Conservation (phyloP, 1,284 basidiomycete genomes). For the Grifola frondosa region DNA sequence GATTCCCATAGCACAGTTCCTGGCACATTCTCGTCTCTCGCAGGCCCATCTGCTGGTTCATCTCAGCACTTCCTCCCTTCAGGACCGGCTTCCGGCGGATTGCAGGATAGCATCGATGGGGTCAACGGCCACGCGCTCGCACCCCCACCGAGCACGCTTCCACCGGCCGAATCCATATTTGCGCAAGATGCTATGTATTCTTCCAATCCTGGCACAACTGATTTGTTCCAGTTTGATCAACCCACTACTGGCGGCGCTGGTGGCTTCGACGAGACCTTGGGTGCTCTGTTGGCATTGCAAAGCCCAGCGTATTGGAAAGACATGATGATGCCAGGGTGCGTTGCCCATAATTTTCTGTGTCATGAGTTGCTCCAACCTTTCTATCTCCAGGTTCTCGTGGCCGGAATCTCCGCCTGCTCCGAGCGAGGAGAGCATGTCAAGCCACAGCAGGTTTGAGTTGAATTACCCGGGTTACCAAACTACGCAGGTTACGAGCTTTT, state of each 20-base stretch:
- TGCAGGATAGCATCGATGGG: constrained; percentile 12
- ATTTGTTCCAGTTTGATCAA: constrained; percentile 26
- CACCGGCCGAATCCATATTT: constrained; percentile 11
- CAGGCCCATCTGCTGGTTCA: not conserved
- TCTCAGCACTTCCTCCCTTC: not conserved
- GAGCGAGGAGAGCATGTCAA: too few relatives aligned
- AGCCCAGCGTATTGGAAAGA: constrained; percentile 72
- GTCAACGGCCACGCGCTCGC: constrained; percentile 18
- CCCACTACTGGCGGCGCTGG: too few relatives aligned
- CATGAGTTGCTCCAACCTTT: not conserved
- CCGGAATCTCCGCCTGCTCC: constrained; percentile 23
- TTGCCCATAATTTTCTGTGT: not conserved
- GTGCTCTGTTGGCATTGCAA: constrained; percentile 70
- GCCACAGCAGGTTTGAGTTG: too few relatives aligned
- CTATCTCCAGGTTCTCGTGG: constrained; percentile 19
- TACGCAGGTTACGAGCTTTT: too few relatives aligned
- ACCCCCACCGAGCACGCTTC: constrained; percentile 16
- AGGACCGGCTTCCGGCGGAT: constrained; percentile 6
- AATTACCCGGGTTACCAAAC: too few relatives aligned
- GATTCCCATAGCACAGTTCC: constrained; percentile 18
- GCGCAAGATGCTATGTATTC: not conserved
- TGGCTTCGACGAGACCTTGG: constrained; percentile 50
- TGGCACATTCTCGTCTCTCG: too few relatives aligned
- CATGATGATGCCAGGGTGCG: constrained; percentile 81
- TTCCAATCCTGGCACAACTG: too few relatives aligned